Base-by-base conservation (phyloP, 441 rosid species). In the Gossypium davidsonii region DNA sequence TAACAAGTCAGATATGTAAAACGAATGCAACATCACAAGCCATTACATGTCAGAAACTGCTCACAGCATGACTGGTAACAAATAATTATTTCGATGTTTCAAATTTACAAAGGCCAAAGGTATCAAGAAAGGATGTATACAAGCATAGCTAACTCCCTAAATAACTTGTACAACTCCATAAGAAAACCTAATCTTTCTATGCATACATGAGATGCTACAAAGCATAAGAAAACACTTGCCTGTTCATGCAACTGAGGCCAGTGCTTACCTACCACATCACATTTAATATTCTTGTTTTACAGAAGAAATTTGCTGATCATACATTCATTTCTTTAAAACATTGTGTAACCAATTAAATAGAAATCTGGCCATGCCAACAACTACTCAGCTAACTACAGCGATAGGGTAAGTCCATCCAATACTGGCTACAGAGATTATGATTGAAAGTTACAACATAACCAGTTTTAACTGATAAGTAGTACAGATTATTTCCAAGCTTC, bases 91-190 rank as follows among this genome's bases (percentile, higher is more conserved):
- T 66, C 20, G 12, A 44, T 3, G 8, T 66, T 66, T 44, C 37
- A 46, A 44, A 23, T 66, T 64, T 28, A 46, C 48, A 21, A 66
- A 8, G 23, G 11, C 56, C 56, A 21, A 21, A 42, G 12, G 55
- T 21, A 21, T 21, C 11, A 44, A 46, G 55, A 7, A 66, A 66
- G 8, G 6, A 64, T 6, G 20, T 31, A 59, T 58, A 58, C n/a
- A 20, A 3, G 25, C 44, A 0, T 67, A n/a, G 26, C 59, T 28
- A 51, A 28, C 72, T 15, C 46, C 20, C 46, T 12, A 44, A 51
- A 67, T 67, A 51, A 51, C 2, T 51, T 51, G 60, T 52, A 67
- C 46, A 67, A 67, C 71, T 25, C 58, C 42, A 49, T 7, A 66
- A 21, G 5, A 42, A 64, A 44, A 66, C 70, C 10, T 20, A 23